Evolutionary conservation across 2,329 filamentous ascomycete species (phyloP), one percentile per base, ranked within the genome.

Genomic region (Drechslera avenae): DNA sequence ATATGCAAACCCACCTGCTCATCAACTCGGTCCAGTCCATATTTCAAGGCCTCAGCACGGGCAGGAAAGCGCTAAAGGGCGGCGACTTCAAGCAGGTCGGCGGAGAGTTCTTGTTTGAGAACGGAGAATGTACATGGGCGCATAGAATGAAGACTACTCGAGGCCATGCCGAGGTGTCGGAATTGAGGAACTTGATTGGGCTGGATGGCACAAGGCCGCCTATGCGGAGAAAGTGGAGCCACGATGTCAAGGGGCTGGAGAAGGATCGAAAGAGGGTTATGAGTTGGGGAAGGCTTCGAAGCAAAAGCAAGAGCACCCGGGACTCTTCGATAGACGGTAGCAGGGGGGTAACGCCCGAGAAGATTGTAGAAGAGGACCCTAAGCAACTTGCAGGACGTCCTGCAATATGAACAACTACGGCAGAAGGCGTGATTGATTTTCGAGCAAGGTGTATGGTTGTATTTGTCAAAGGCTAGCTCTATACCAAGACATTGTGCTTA

Each of bases 111-210:
- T 69, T 92, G n/a, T 91, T 91, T 57, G 86, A 89, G 64, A 78
- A 83, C 64, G 88, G 88, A 74, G 77, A 76, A 46, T 81, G 90
- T 21, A 86, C 83, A 1, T 95, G 90, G 90, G 91, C 87, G 63
- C 89, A 93, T 74, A 81, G 89, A 21, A 95, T 95, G 90, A 80
- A 79, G 67, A 89, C 84, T 50, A 93, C 89, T 10, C 77, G 90
- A 40, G 90, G 92, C 60, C 90, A 95, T 67, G 82, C 83, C 1
- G 89, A 91, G 76, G 78, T 92, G 1, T 79, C 80, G 0, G 86
- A 86, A 69, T 63, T 91, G 47, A 83, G 84, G 74, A 77, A 82
- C 60, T 72, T 89, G 10, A 69, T 91, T 37, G 86, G 86, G 0
- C 44, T 74, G 16, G 64, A 71, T 34, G 65, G 47, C 5, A 53